phyloP scores from a whole-genome alignment of 805 yeast species.

The Cyberlindnera veronae region DNA sequence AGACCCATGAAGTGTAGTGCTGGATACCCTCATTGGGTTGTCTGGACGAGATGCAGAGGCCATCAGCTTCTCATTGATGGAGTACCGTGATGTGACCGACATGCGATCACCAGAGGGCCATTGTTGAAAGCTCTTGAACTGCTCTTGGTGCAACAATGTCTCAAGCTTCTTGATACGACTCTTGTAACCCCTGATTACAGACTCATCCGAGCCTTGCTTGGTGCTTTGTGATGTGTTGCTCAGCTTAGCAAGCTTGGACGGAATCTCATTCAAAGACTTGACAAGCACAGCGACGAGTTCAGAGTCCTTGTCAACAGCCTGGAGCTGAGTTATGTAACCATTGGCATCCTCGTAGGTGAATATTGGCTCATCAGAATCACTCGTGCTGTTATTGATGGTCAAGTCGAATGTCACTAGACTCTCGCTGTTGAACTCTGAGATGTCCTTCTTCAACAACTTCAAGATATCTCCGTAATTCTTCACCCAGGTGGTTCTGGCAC shows the following conservation, averaged over 20 bases:
- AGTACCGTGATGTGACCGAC: conserved; percentile 12
- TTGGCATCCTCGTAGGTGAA: conserved; percentile 29
- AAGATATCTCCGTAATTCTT: conserved; percentile 52
- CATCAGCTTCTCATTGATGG: conserved; percentile 11
- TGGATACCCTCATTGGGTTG: background rate
- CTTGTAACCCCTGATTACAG: conserved; percentile 57
- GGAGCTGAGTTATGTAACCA: conserved; percentile 36
- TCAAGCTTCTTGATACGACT: conserved; percentile 74
- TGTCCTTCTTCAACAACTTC: conserved; percentile 30
- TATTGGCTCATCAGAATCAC: background rate
- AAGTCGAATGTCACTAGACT: conserved; percentile 21
- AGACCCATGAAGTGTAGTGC: conserved; percentile 6
- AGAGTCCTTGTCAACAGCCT: conserved; percentile 27
- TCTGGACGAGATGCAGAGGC: conserved; percentile 8
- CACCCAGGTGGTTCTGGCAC: conserved; percentile 58
- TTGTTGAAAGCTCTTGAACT: conserved; percentile 48
- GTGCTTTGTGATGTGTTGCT: conserved; percentile 1
- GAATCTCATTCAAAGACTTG: conserved; percentile 35
- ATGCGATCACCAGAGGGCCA: conserved; percentile 32
- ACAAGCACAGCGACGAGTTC: conserved; percentile 35
- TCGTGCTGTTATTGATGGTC: conserved; percentile 6
- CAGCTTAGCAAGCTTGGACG: conserved; percentile 25
- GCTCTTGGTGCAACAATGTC: conserved; percentile 70
- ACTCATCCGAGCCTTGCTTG: conserved; percentile 26
- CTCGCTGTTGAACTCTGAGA: conserved; percentile 22